Percentiles rank a stretch among this genome's conserved stretches.
phyloP scores from a whole-genome alignment of 495 filamentous ascomycete genomes.

The Pyronema omphalodes region DNA sequence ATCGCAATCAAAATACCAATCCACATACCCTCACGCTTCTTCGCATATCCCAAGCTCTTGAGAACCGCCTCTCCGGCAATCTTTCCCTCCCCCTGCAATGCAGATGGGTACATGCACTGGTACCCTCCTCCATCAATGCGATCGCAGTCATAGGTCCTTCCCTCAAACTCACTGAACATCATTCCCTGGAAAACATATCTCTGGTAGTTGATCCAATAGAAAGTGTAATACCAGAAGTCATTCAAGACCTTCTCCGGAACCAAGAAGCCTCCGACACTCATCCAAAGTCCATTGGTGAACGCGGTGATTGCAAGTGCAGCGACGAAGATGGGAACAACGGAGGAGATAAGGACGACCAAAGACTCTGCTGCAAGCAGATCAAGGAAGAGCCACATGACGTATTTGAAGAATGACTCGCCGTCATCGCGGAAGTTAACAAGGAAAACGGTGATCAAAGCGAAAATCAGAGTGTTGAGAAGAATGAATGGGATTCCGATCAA shows the following conservation, averaged over 20 bases:
- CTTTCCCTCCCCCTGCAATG: slow-evolving; percentile 41
- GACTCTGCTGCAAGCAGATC: slow-evolving; percentile 67
- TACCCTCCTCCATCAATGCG: slow-evolving; percentile 27
- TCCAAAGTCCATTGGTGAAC: slow-evolving; percentile 75
- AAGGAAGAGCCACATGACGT: slow-evolving; percentile 73
- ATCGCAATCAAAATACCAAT: slow-evolving; percentile 60
- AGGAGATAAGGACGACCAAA: slow-evolving; percentile 55
- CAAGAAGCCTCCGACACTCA: slow-evolving; percentile 65
- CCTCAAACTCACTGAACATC: slow-evolving; percentile 70
- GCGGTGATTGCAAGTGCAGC: slow-evolving; percentile 55
- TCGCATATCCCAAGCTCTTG: slow-evolving; percentile 45
- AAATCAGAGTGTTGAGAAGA: slow-evolving; percentile 54
- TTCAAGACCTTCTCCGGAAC: slow-evolving; percentile 53
- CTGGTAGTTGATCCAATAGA: slow-evolving; percentile 54
- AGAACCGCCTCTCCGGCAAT: slow-evolving; percentile 52
- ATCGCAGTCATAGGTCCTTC: slow-evolving; percentile 41
- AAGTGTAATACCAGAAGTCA: slow-evolving; percentile 67
- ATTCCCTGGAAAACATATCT: slow-evolving; percentile 74
- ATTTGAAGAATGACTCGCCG: slow-evolving; percentile 51
- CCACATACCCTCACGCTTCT: slow-evolving; percentile 45
- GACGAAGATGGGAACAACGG: slow-evolving; percentile 59
- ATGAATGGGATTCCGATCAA: slow-evolving; percentile 63
- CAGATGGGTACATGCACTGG: slow-evolving; percentile 50
- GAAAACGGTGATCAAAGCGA: slow-evolving; percentile 60
- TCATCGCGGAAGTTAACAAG: slow-evolving; percentile 55